phyloP scores from a whole-genome alignment of 495 filamentous ascomycete species.

The Aspergillus coremiiformis region DNA sequence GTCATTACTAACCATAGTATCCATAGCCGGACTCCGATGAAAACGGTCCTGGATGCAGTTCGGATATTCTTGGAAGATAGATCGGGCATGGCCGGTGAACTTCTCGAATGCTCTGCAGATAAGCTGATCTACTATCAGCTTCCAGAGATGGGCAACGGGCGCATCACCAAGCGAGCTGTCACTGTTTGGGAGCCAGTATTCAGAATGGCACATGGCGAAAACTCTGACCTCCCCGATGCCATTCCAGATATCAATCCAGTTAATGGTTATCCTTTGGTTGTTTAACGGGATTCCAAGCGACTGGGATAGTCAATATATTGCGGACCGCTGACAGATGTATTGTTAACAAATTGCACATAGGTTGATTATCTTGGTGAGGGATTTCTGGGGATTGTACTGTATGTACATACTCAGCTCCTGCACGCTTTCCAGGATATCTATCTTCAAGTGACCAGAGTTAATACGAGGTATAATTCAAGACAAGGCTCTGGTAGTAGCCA shows the following conservation, averaged over 20 bases:
- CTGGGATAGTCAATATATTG: no score
- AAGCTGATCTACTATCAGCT: constrained; percentile 18
- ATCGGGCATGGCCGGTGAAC: constrained; percentile 21
- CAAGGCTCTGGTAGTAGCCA: no score
- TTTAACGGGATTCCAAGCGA: neutral
- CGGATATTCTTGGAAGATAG: constrained; percentile 22
- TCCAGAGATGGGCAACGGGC: constrained; percentile 21
- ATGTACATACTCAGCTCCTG: neutral
- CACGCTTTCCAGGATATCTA: no score
- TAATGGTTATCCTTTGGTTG: neutral
- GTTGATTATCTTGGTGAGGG: neutral
- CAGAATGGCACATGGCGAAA: constrained; percentile 21
- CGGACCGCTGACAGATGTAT: neutral
- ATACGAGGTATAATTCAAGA: no score
- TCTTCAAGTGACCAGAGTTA: no score
- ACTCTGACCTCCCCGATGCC: constrained; percentile 19
- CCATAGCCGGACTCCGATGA: constrained; percentile 18
- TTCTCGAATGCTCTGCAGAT: constrained; percentile 23
- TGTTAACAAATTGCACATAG: neutral
- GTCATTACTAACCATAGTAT: neutral
- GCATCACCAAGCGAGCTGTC: constrained; percentile 19
- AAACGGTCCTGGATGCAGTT: constrained; percentile 21
- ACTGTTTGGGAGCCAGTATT: constrained; percentile 31
- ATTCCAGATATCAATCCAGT: constrained; percentile 2
- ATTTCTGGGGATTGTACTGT: neutral